These are phyloP conservation scores for Trichosporon sp. DNA, from an alignment of 1,284 basidiomycete genomes.

Conservation along the genomic window DNA sequence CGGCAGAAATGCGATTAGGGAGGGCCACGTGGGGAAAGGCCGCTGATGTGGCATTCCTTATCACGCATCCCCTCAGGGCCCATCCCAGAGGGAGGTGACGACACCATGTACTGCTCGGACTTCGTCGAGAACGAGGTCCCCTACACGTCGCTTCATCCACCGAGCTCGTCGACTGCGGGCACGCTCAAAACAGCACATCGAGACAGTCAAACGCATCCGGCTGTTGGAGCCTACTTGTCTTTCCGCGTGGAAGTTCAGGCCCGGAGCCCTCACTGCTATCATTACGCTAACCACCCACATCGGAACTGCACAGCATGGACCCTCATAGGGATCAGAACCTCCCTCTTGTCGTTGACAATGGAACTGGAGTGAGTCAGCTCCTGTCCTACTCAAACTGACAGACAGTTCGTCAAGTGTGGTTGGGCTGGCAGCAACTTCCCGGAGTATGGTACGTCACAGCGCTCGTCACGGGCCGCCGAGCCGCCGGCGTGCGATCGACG, in stretches of 20 bases:
- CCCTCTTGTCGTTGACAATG: slow-evolving; percentile 93
- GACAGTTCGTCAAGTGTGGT: slow-evolving; percentile 94
- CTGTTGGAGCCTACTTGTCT: neutral
- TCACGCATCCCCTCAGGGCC: neutral
- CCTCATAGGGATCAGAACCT: slow-evolving; percentile 24
- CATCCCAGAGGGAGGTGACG: neutral
- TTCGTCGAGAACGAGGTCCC: neutral
- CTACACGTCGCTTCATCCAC: neutral
- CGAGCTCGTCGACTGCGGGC: neutral
- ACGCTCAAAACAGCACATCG: neutral
- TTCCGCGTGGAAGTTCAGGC: no score
- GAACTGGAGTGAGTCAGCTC: slow-evolving; percentile 75
- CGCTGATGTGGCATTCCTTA: neutral
- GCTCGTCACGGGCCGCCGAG: no score
- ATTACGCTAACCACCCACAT: neutral
- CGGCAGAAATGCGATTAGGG: neutral
- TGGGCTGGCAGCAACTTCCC: slow-evolving; percentile 99
- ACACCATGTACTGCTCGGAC: neutral
- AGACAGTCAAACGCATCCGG: neutral
- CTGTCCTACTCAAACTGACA: neutral
- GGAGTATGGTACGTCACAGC: slow-evolving; percentile 67
- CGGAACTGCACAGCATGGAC: slow-evolving; percentile 12
- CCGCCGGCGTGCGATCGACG: no score
- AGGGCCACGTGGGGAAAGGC: neutral
- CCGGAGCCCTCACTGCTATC: neutral